phyloP scores from a whole-genome alignment of 108 stramenopile species.

The Nitzschia sp. region DNA sequence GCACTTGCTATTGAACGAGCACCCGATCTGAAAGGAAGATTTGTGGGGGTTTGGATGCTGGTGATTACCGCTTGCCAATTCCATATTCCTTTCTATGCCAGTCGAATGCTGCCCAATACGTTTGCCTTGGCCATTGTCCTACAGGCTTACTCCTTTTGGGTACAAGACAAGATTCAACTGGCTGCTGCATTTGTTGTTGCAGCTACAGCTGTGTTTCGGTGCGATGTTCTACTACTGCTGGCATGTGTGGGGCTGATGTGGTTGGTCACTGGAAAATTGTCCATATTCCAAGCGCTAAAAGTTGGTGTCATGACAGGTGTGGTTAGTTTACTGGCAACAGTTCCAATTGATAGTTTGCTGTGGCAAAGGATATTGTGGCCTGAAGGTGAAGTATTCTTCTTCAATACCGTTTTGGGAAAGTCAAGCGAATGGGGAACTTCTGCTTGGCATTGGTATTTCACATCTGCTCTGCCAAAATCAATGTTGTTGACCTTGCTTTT shows the following conservation, averaged over 20 bases:
- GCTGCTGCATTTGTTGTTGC: conserved; percentile 64
- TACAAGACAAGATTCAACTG: conserved; percentile 38
- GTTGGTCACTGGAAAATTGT: conserved; percentile 58
- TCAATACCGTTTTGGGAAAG: conserved; percentile 92
- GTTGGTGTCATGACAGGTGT: conserved; percentile 65
- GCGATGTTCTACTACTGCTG: conserved; percentile 89
- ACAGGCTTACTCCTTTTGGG: conserved; percentile 73
- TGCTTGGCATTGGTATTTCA: conserved; percentile 93
- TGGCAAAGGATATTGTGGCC: conserved; percentile 95
- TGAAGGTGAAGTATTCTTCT: conserved; percentile 95
- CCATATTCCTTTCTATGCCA: conserved; percentile 94
- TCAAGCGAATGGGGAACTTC: conserved; percentile 93
- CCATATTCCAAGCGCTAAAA: conserved; percentile 52
- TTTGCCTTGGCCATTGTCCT: conserved; percentile 83
- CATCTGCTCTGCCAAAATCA: conserved; percentile 81
- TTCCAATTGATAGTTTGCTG: conserved; percentile 85
- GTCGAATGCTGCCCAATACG: conserved; percentile 94
- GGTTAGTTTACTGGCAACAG: conserved; percentile 62
- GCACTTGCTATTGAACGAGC: conserved; percentile 42
- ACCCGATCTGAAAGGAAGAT: conserved; percentile 4
- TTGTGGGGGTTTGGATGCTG: conserved; percentile 53
- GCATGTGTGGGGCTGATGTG: conserved; percentile 75
- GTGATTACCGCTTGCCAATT: conserved; percentile 84
- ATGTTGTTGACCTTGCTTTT: conserved; percentile 68
- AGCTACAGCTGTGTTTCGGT: conserved; percentile 89